Evolutionary conservation across 257 asterid species (phyloP), one percentile per base, ranked within the genome.

Genomic region (Fraxinus excelsior): DNA sequence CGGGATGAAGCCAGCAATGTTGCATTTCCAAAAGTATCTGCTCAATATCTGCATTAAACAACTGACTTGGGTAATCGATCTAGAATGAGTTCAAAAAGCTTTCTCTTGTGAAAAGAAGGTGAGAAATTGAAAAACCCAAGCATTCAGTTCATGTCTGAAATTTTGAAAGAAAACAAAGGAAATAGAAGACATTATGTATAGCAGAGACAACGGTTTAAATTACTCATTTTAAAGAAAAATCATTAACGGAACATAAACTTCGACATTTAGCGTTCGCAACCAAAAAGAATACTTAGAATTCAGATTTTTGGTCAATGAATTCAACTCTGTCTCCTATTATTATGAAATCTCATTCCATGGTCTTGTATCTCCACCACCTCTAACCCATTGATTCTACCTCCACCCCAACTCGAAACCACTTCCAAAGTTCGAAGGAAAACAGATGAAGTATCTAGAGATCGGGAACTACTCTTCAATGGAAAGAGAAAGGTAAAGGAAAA

Each of bases 1-100:
- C 96, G 70, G 97, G 97, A 29, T 94, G 91, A 58, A 92, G 86
- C 97, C 97, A 92, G 35, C 97, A 88, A 82, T 89, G 90, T 67
- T 89, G 94, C 44, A 97, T 96, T 88, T 92, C 97, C 81, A 74
- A 74, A 23, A 89, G 92, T 85, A 91, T 92, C 86, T 88, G 96
- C 78, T 90, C 86, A 83, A 92, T 91, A 89, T 91, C 97, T 92
- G 96, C 96, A 84, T 38, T 74, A 74, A 77, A 73, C 79, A 73
- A 76, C 14, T 58, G 72, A 80, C 66, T 40, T 68, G 69, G 71
- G 66, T 74, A 32, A 78, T n/a, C n/a, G n/a, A n/a, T n/a, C n/a
- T n/a, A n/a, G n/a, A n/a, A n/a, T n/a, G n/a, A n/a, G n/a, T n/a
- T 40, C 0, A 3, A 53, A 53, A 53, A 11, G 11, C 28, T 53